Base-by-base conservation (phyloP, 371 early-diverging fungal species). In the Neoconidiobolus thromboides region DNA sequence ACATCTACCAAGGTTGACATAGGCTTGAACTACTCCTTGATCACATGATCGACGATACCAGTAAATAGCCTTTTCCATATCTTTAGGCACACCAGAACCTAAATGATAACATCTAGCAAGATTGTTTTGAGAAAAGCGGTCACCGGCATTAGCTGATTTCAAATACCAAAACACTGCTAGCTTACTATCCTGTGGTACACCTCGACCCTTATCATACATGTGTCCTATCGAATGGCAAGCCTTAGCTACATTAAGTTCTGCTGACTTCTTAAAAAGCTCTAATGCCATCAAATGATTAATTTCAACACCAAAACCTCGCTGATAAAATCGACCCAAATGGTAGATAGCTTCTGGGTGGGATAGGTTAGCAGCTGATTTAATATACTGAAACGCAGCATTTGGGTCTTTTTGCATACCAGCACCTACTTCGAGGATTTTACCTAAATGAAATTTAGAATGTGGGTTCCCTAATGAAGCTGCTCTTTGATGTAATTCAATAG, bases 381-480 rank as follows among this genome's bases (percentile, higher is more conserved):
- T 88, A 79, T 82, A 87, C 56, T 73, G 71, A 61, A 86, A 73
- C 3, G 88, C 86, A 5, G 26, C 4, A 10, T 4, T 39, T 4
- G 14, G 5, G 41, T 38, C 38, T 6, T 72, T 72, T 49, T 73
- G 72, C 1, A 81, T 76, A 3, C 86, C 86, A 43, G 79, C 64
- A 7, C 89, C 90, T 56, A 82, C 78, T 65, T 89, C 86, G 66
- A 82, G 85, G 63, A 85, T 83, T 64, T 83, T 77, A 7, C 81
- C 89, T 48, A 87, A 69, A 68, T 86, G 86, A 68, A 83, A 85
- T 62, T 84, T 79, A n/a, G 82, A 79, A 4, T 83, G 85, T 0
- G 76, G 69, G 48, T 78, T 73, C 10, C 74, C 74, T 46, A 72
- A 70, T 41, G 68, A 71, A 0, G 86, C 81, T 3, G 80, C 76